These are phyloP conservation scores for Biscutella auriculata DNA, from an alignment of 441 rosid genomes.

Conservation along the genomic window DNA sequence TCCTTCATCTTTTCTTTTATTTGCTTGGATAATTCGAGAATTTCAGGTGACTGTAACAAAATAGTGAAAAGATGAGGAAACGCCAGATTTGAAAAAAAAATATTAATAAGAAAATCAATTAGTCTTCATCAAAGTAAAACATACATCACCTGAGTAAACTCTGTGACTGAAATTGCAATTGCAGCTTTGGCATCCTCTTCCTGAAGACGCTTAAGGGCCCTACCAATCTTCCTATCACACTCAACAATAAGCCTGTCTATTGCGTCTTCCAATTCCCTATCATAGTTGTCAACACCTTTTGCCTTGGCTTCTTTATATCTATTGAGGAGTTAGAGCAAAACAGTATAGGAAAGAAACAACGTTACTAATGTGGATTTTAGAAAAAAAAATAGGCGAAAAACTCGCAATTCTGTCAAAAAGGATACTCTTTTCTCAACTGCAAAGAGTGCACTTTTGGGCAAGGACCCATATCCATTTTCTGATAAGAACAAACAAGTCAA, in stretches of 20 bases:
- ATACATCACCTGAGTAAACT: conserved; percentile 75
- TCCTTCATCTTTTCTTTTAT: conserved; percentile 90
- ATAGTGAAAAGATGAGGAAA: not conserved
- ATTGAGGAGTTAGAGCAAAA: conserved; percentile 28
- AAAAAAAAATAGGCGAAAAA: not conserved
- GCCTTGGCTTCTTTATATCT: conserved; percentile 84
- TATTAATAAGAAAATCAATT: not conserved
- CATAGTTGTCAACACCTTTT: conserved; percentile 74
- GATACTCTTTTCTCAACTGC: conserved; percentile 95
- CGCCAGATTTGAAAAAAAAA: not conserved
- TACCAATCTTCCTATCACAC: conserved; percentile 89
- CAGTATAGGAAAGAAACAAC: not conserved
- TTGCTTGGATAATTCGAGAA: conserved; percentile 68
- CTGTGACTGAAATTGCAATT: conserved; percentile 87
- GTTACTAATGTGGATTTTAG: not conserved
- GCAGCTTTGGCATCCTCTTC: conserved; percentile 99
- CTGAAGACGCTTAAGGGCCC: conserved; percentile 96
- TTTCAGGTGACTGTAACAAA: conserved; percentile 59
- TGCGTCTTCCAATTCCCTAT: conserved; percentile 88
- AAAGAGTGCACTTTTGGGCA: conserved; percentile 96
- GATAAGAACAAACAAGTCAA: conserved; percentile 16
- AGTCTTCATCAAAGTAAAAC: not conserved
- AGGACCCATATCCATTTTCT: conserved; percentile 99
- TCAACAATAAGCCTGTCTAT: conserved; percentile 91
- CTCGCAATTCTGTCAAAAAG: conserved; percentile 10